These are phyloP conservation scores for Fusarium coffeatum DNA, from an alignment of 2,329 filamentous ascomycete genomes.

Conservation along the genomic window DNA sequence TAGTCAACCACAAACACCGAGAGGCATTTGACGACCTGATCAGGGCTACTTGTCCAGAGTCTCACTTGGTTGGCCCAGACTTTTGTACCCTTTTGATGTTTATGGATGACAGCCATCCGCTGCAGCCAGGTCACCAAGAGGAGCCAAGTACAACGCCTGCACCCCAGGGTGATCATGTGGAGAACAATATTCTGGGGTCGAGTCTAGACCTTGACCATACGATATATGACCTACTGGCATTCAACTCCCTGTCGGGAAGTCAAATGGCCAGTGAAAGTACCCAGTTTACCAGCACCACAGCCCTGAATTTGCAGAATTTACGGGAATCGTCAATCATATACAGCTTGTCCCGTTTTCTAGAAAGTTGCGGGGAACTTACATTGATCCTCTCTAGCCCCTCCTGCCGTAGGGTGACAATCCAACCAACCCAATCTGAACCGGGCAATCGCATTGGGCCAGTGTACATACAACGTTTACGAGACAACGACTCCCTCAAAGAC, in stretches of 20 bases:
- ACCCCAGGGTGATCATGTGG: fast-evolving
- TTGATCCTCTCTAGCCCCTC: neutral
- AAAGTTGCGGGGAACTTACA: neutral
- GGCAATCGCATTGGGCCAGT: neutral
- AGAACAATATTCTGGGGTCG: fast-evolving
- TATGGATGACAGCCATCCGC: fast-evolving
- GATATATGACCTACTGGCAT: fast-evolving
- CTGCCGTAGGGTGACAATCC: fast-evolving
- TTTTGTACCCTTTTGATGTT: fast-evolving
- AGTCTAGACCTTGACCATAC: no score
- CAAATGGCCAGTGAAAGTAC: neutral
- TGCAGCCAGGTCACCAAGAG: no score
- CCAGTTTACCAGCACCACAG: neutral
- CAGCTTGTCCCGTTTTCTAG: neutral
- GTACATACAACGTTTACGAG: neutral
- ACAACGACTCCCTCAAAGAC: fast-evolving
- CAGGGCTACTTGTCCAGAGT: fast-evolving
- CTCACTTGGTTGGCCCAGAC: fast-evolving
- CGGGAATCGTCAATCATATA: neutral
- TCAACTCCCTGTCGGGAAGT: fast-evolving
- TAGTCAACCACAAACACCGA: neutral
- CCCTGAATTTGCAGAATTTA: neutral
- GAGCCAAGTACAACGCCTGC: fast-evolving
- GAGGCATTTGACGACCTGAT: neutral
- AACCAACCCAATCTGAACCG: fast-evolving